These are phyloP conservation scores for Casuarina glauca DNA, from an alignment of 306 rosid genomes.

Conservation along the genomic window DNA sequence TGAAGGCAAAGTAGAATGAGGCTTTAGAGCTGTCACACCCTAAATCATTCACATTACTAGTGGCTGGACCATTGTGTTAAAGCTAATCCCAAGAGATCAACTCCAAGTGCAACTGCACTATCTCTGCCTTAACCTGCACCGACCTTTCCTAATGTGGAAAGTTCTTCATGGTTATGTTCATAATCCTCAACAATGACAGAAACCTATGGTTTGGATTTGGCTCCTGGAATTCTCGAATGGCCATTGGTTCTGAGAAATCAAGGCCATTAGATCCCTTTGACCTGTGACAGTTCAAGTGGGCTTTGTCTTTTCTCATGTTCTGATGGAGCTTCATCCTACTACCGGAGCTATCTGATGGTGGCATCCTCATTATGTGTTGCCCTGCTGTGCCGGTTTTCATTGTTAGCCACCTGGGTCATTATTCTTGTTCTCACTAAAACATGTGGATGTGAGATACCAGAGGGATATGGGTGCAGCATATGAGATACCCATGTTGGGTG, in stretches of 20 bases:
- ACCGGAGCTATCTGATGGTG: conserved; percentile 29
- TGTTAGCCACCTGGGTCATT: conserved; percentile 31
- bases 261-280: conserved; percentile 10
- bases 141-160: conserved; percentile 15
- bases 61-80: conserved; percentile 26
- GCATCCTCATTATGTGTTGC: conserved; percentile 32
- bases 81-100: conserved; percentile 13
- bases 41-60: conserved; percentile 13
- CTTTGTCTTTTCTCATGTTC: conserved; percentile 32
- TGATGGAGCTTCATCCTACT: conserved; percentile 22
- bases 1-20: conserved; percentile 22
- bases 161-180: neutral
- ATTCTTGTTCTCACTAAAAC: conserved; percentile 28
- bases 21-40: conserved; percentile 4
- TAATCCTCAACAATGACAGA: conserved; percentile 9
- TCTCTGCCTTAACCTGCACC: conserved; percentile 10
- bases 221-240: conserved; percentile 26
- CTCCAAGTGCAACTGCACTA: conserved; percentile 14
- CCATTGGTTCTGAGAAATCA: conserved; percentile 23
- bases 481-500: conserved; percentile 37
- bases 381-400: conserved; percentile 29
- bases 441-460: conserved; percentile 35
- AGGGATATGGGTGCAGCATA: conserved; percentile 27
- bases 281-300: conserved; percentile 29
- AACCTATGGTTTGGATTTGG: conserved; percentile 15